A percentile compares a stretch with the other conserved stretches of the same genome.
phyloP scores from a whole-genome alignment of 2,329 filamentous ascomycete species.

The Leptographium galeiforme region DNA sequence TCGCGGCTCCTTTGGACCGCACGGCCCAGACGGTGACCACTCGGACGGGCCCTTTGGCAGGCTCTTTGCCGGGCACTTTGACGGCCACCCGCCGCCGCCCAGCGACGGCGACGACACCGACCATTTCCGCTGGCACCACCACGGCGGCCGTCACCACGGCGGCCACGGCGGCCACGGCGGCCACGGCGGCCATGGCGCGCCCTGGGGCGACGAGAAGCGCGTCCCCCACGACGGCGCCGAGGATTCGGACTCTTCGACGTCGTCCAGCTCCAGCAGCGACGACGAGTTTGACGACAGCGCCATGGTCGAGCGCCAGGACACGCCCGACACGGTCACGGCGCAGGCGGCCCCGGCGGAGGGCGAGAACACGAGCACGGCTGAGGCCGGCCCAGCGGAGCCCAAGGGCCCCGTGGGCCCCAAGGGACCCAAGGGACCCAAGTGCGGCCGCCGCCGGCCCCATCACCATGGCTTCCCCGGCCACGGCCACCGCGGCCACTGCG shows the following conservation, averaged over 20 bases:
- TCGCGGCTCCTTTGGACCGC: neutral
- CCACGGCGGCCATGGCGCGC: neutral
- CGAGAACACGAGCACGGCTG: slow-evolving; percentile 1
- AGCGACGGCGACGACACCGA: too few relatives aligned
- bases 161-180: slow-evolving; percentile 6
- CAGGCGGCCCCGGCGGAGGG: neutral
- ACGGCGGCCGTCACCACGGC: slow-evolving; percentile 4
- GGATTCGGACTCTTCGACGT: neutral
- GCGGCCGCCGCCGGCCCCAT: slow-evolving; percentile 17
- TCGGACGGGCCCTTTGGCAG: too few relatives aligned
- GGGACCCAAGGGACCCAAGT: neutral
- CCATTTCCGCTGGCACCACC: neutral
- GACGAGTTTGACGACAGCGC: slow-evolving; percentile 7
- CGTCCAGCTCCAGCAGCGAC: neutral
- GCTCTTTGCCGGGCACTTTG: too few relatives aligned
- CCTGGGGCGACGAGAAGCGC: slow-evolving; percentile 3
- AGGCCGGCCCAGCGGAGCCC: neutral
- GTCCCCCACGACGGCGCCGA: neutral
- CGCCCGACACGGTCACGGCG: slow-evolving; percentile 18
- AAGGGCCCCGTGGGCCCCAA: neutral
- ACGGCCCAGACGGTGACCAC: too few relatives aligned
- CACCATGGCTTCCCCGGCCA: slow-evolving; percentile 6
- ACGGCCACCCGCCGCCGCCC: too few relatives aligned
- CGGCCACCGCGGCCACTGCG: slow-evolving; percentile 4
- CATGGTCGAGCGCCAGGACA: slow-evolving; percentile 17